These are phyloP conservation scores for Wickerhamiella siamensis DNA, from an alignment of 805 yeast species.

Conservation along the genomic window DNA sequence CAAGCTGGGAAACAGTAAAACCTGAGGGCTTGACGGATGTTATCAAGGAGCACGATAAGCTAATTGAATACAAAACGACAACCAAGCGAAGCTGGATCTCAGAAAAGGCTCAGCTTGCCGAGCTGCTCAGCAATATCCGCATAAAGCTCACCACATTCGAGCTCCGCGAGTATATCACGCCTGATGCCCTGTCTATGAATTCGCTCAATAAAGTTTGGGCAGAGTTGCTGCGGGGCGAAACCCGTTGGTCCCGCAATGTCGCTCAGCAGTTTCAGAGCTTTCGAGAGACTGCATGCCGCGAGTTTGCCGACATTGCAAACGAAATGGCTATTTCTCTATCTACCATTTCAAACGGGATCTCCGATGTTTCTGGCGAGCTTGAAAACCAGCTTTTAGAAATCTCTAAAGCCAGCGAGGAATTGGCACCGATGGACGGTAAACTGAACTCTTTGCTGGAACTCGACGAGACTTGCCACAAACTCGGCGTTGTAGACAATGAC, in stretches of 20 bases:
- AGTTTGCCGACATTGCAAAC: conserved; percentile 26
- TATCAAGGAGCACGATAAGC: conserved; percentile 18
- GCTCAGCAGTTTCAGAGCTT: conserved; percentile 14
- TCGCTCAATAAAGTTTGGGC: conserved; percentile 26
- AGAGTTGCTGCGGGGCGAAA: conserved; percentile 23
- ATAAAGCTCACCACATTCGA: conserved; percentile 27
- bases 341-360: conserved; percentile 19
- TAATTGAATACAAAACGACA: conserved; percentile 20
- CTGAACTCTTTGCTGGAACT: conserved; percentile 21
- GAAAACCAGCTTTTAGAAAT: conserved; percentile 28
- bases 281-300: conserved; percentile 23
- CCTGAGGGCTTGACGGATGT: conserved; percentile 13
- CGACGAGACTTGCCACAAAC: conserved; percentile 21
- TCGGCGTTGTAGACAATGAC: conserved; percentile 29
- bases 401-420: conserved; percentile 24
- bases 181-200: conserved; percentile 19
- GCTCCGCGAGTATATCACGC: conserved; percentile 26
- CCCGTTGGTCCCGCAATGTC: conserved; percentile 22
- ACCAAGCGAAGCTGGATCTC: conserved; percentile 27
- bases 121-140: conserved; percentile 26
- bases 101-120: conserved; percentile 26
- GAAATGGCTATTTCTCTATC: conserved; percentile 20
- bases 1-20: conserved; percentile 19
- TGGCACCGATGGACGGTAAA: conserved; percentile 25
- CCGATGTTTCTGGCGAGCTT: conserved; percentile 25